These are phyloP conservation scores for Termitomyces titanicus DNA, from an alignment of 768 basidiomycete species.

Conservation along the genomic window DNA sequence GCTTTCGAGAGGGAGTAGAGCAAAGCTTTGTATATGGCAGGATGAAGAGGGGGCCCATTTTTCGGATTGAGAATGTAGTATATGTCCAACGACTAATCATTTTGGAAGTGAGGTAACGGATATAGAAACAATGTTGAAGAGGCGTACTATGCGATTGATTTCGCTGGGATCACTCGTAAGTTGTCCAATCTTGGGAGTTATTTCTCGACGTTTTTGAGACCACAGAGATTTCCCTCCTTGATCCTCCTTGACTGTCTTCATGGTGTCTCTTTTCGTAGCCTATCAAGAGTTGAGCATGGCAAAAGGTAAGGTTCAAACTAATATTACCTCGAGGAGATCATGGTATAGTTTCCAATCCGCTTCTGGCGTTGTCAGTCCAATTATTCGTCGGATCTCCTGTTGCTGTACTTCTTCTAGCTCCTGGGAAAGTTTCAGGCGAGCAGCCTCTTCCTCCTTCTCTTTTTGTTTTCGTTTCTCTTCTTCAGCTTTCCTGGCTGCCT, in stretches of 20 bases:
- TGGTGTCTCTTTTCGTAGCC: slow-evolving; percentile 60
- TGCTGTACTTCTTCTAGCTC: slow-evolving; percentile 22
- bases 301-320: background rate
- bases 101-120: background rate
- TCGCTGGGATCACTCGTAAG: slow-evolving; percentile 65
- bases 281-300: slow-evolving; percentile 23
- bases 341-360: slow-evolving; percentile 68
- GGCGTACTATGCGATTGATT: slow-evolving; percentile 63
- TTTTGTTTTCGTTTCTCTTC: slow-evolving; percentile 36
- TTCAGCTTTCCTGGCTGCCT: slow-evolving; percentile 31
- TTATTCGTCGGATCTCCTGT: slow-evolving; percentile 24
- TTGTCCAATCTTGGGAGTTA: slow-evolving; percentile 86
- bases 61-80: slow-evolving; percentile 31
- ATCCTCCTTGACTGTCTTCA: slow-evolving; percentile 61
- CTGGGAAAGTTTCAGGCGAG: slow-evolving; percentile 29
- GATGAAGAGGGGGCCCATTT: slow-evolving; percentile 24
- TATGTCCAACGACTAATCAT: slow-evolving; percentile 35
- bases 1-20: slow-evolving; percentile 88
- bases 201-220: slow-evolving; percentile 67
- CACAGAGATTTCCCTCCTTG: slow-evolving; percentile 54
- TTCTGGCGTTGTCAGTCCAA: slow-evolving; percentile 52
- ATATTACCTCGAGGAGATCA: slow-evolving; percentile 46
- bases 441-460: slow-evolving; percentile 32
- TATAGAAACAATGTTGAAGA: slow-evolving; percentile 6
- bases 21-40: slow-evolving; percentile 64